phyloP scores from a whole-genome alignment of 805 yeast genomes.

The Zygoascus ofunaensis region DNA sequence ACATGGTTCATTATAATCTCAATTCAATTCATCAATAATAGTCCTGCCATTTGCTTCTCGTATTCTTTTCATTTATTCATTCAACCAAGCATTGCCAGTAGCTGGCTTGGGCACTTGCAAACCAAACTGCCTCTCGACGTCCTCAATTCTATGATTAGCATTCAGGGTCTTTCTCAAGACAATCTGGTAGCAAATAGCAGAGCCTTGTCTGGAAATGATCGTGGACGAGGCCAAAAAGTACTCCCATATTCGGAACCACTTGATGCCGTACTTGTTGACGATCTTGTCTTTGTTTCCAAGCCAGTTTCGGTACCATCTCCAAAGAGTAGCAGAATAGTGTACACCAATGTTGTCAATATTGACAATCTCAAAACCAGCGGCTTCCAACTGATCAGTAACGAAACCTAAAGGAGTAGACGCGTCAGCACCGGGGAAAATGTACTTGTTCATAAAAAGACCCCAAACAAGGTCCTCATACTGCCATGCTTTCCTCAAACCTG shows the following conservation, averaged over 20 bases:
- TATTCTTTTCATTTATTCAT: conserved; percentile 4
- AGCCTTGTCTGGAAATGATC: conserved; percentile 84
- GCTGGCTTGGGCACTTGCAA: conserved; percentile 36
- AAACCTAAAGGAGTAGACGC: conserved; percentile 90
- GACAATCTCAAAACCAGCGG: conserved; percentile 77
- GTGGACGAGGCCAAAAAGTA: conserved; percentile 76
- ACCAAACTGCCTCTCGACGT: conserved; percentile 71
- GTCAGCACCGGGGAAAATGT: conserved; percentile 95
- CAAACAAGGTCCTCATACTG: conserved; percentile 88
- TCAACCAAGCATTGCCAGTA: conserved; percentile 26
- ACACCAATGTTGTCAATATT: conserved; percentile 84
- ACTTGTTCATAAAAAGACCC: conserved; percentile 95
- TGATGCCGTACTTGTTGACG: conserved; percentile 69
- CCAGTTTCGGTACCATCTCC: conserved; percentile 97
- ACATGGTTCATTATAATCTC: too few species aligned
- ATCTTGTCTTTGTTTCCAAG: conserved; percentile 68
- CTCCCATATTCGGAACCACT: conserved; percentile 93
- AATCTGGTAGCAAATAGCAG: conserved; percentile 87
- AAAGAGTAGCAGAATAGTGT: conserved; percentile 81
- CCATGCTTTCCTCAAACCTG: conserved; percentile 87
- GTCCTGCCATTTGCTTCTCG: background rate
- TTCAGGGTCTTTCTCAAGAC: conserved; percentile 84
- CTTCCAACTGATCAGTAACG: conserved; percentile 67
- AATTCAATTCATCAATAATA: too few species aligned
- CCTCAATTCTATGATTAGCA: conserved; percentile 73